These are phyloP conservation scores for Vitis rupestris DNA, from an alignment of 164 flowering plant species.

Conservation along the genomic window DNA sequence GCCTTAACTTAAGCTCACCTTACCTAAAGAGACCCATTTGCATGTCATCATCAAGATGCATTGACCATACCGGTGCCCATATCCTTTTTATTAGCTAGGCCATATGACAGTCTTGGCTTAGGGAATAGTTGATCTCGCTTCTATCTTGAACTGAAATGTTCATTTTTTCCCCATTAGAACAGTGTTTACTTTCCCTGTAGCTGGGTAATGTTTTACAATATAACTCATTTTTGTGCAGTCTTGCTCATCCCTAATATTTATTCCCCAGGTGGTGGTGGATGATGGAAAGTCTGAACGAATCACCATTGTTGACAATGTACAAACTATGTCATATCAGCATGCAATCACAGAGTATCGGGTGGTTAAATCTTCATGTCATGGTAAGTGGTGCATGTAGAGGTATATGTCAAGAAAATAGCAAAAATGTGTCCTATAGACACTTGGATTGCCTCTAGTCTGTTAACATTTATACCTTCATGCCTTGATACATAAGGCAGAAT, in stretches of 20 bases:
- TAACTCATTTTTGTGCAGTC: neutral
- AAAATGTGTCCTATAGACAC: no score
- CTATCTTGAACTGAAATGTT: neutral
- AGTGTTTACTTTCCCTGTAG: neutral
- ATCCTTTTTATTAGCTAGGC: neutral
- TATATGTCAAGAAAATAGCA: no score
- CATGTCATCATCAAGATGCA: neutral
- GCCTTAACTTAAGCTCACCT: no score
- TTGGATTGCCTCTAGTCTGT: no score
- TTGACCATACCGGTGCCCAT: neutral
- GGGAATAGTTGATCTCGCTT: neutral
- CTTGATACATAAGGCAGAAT: no score
- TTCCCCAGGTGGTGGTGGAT: slow-evolving; percentile 65
- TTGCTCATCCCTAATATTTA: neutral
- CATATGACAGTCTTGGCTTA: neutral
- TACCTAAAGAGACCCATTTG: neutral
- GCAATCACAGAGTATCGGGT: slow-evolving; percentile 85
- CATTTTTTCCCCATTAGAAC: neutral
- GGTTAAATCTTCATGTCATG: slow-evolving; percentile 46
- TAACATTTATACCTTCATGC: no score
- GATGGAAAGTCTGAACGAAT: slow-evolving; percentile 85
- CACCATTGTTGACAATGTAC: slow-evolving; percentile 39
- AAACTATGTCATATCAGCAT: slow-evolving; percentile 48
- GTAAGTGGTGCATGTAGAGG: slow-evolving; percentile 22
- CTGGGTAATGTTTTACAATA: neutral